Conservation (phyloP, 2,329 filamentous ascomycete species). For the Cladophialophora carrionii region DNA sequence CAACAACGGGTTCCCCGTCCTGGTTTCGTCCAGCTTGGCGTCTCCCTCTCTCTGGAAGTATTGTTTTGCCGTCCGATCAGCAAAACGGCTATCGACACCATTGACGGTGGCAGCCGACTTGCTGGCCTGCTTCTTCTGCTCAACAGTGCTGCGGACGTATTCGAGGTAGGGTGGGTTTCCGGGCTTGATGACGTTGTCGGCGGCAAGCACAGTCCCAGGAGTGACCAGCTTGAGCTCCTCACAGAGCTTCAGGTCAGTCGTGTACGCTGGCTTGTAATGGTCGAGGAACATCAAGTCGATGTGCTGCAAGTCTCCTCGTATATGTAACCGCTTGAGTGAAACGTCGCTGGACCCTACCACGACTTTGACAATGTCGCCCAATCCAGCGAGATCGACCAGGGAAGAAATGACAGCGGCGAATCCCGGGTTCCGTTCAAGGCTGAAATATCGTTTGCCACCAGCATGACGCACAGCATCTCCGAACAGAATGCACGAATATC, state of each 20-base stretch:
- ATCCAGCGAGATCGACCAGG: slow-evolving; percentile 73
- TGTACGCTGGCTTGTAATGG: slow-evolving; percentile 78
- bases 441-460: slow-evolving; percentile 69
- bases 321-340: slow-evolving; percentile 65
- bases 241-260: slow-evolving; percentile 73
- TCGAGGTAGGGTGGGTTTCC: slow-evolving; percentile 52
- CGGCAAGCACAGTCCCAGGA: slow-evolving; percentile 52
- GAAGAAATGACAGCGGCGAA: slow-evolving; percentile 71
- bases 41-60: slow-evolving; percentile 37
- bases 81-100: slow-evolving; percentile 34
- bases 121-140: slow-evolving; percentile 57
- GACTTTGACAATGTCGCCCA: slow-evolving; percentile 71
- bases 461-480: slow-evolving; percentile 65
- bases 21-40: slow-evolving; percentile 37
- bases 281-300: slow-evolving; percentile 79
- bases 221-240: slow-evolving; percentile 69
- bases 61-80: slow-evolving; percentile 38
- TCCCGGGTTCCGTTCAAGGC: slow-evolving; percentile 72
- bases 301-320: slow-evolving; percentile 56
- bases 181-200: slow-evolving; percentile 44
- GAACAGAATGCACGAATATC: slow-evolving; percentile 79
- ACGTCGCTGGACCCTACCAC: slow-evolving; percentile 69
- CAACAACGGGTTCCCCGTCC: slow-evolving; percentile 46
- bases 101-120: slow-evolving; percentile 23
- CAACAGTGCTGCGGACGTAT: slow-evolving; percentile 59